These are phyloP conservation scores for Echium plantagineum DNA, from an alignment of 257 asterid species.

Conservation along the genomic window DNA sequence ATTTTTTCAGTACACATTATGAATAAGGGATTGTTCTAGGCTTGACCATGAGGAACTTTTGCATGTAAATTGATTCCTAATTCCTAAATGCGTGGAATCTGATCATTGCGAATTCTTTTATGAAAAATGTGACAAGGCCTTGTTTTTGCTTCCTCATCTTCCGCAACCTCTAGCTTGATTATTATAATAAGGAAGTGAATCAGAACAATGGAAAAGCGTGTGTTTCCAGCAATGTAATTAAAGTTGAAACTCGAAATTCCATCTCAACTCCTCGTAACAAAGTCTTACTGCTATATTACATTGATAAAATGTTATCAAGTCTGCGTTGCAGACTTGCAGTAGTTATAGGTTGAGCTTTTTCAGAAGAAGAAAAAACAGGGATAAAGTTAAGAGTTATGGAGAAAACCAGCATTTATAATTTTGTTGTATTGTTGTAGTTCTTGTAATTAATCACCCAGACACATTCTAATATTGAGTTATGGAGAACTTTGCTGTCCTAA, in stretches of 20 bases:
- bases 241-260: not conserved
- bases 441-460: too few relatives aligned
- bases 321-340: too few relatives aligned
- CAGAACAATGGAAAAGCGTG: too few relatives aligned
- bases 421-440: not conserved
- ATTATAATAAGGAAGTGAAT: too few relatives aligned
- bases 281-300: not conserved
- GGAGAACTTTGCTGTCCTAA: not conserved
- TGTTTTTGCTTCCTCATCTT: not conserved
- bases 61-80: not conserved
- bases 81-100: not conserved
- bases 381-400: too few relatives aligned
- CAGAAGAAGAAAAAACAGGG: too few relatives aligned
- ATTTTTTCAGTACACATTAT: not conserved
- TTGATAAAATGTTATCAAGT: too few relatives aligned
- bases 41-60: not conserved
- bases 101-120: not conserved
- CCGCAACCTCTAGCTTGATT: not conserved
- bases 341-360: too few relatives aligned
- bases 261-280: not conserved
- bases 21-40: not conserved
- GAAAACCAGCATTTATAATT: not conserved
- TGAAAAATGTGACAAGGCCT: not conserved
- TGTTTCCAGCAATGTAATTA: not conserved
- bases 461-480: not conserved